Percentiles rank a stretch among this genome's conserved stretches.
Evolutionary conservation across 2,329 filamentous ascomycete species (phyloP).

Genomic region (Ustulina deusta): DNA sequence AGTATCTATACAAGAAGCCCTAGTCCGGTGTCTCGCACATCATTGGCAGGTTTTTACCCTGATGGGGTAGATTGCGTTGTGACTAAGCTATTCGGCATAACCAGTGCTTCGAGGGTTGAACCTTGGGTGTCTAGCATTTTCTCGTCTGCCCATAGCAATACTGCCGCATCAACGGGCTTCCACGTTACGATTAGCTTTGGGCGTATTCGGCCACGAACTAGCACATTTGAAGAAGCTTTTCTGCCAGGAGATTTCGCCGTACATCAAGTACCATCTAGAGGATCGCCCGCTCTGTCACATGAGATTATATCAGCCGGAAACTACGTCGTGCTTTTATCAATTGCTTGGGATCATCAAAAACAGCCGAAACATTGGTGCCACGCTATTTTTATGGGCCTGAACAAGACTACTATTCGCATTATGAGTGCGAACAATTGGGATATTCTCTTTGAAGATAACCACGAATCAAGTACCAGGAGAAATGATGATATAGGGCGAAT

Average conservation of each 20-base stretch:
- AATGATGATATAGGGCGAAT: not conserved
- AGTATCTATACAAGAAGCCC: not conserved
- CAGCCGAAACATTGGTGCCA: not conserved
- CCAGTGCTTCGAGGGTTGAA: not conserved
- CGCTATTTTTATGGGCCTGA: not conserved
- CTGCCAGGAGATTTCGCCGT: not conserved
- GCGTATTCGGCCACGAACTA: not conserved
- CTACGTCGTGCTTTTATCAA: not conserved
- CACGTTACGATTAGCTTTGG: not conserved
- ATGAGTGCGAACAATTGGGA: not conserved
- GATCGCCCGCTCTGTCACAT: not conserved
- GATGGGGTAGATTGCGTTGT: not conserved
- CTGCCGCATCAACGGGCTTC: not conserved
- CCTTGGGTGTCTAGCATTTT: not conserved
- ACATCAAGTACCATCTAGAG: not conserved
- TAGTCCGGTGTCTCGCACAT: not conserved
- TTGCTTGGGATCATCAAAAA: not conserved
- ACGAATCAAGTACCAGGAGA: too few species aligned
- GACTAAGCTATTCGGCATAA: not conserved
- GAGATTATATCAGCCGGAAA: not conserved
- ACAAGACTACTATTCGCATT: not conserved
- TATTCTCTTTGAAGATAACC: not conserved
- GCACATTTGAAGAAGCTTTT: not conserved
- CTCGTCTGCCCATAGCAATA: not conserved
- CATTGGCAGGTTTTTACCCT: not conserved